Percentiles rank a stretch among this genome's conserved stretches.
Evolutionary conservation across 805 yeast species (phyloP).

Genomic region (Yarrowia phangngaensis): DNA sequence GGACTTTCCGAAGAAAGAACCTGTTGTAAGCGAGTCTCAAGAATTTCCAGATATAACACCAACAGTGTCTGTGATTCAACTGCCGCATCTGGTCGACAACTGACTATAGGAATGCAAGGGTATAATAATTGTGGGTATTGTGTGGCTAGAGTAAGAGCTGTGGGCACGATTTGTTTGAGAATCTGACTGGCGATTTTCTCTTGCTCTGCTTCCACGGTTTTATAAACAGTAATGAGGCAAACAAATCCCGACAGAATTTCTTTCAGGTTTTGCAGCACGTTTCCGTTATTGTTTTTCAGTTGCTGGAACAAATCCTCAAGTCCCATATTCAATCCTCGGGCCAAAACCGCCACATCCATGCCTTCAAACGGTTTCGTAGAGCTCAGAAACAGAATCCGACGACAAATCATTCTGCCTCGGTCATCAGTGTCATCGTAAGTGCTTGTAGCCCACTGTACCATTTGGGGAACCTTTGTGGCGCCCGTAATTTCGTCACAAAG

Average conservation of each 20-base stretch:
- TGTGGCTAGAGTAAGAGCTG: constrained; percentile 8
- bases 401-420: constrained; percentile 9
- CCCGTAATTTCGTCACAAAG: constrained; percentile 5
- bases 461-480: neutral
- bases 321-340: constrained; percentile 1
- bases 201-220: constrained; percentile 1
- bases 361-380: constrained; percentile 2
- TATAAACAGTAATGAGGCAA: constrained; percentile 15
- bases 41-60: constrained; percentile 1
- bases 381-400: constrained; percentile 14
- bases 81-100: constrained; percentile 13
- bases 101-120: constrained; percentile 16
- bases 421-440: constrained; percentile 1
- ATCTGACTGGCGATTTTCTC: constrained; percentile 6
- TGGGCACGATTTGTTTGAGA: constrained; percentile 5
- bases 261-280: constrained; percentile 1
- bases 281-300: neutral
- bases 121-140: constrained; percentile 4
- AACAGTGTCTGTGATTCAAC: neutral
- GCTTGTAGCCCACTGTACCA: constrained; percentile 13
- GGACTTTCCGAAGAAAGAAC: neutral
- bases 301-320: constrained; percentile 6
- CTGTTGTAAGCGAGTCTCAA: constrained; percentile 3
- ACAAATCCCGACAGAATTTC: constrained; percentile 22
- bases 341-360: constrained; percentile 6